Base-by-base conservation (phyloP, 805 yeast genomes). In the Teunomyces lycoperdinae region DNA sequence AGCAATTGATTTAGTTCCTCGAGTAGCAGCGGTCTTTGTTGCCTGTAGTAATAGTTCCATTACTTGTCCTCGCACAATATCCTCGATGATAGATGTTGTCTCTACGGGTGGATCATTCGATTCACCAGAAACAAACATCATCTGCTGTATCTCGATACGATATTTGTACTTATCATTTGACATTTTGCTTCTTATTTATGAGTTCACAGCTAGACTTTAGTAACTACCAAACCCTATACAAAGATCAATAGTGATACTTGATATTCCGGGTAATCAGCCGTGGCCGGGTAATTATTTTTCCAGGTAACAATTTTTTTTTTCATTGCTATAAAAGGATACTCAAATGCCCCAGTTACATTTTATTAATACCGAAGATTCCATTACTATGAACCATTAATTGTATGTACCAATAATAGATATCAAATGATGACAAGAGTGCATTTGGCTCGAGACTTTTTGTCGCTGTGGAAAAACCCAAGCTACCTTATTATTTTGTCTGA, bases 391-490 rank as follows among this genome's bases (percentile, higher is more conserved):
- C n/a, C 27, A 38, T 38, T 38, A 38, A 38, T 20, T 38, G 41
- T 38, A 38, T 38, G 41, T 38, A 38, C 41, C 27, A 38, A 38
- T 9, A 24, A 38, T 24, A 26, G 30, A 29, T 52, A 32, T 61
- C 50, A 68, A 52, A 81, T 88, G 96, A 88, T 88, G 96, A 88
- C 85, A 56, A 73, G 97, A 90, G 96, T 89, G 97, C 97, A 90
- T 90, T 90, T 90, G 97, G 96, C 97, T 90, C 96, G 96, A 89
- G 96, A 87, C 87, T 67, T 78, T 76, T 70, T 77, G 90, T 87
- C 90, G 91, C 79, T 90, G 97, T 90, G 96, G 97, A 90, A 88
- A 88, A 87, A 88, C 77, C 83, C 96, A 80, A 84, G 97, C 97
- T 90, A 90, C 97, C 97, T 90, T 78, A 81, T 49, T 67, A 71